Evolutionary conservation across 441 rosid genomes (phyloP), one percentile per base, ranked within the genome.

Genomic region (Erodium texanum): DNA sequence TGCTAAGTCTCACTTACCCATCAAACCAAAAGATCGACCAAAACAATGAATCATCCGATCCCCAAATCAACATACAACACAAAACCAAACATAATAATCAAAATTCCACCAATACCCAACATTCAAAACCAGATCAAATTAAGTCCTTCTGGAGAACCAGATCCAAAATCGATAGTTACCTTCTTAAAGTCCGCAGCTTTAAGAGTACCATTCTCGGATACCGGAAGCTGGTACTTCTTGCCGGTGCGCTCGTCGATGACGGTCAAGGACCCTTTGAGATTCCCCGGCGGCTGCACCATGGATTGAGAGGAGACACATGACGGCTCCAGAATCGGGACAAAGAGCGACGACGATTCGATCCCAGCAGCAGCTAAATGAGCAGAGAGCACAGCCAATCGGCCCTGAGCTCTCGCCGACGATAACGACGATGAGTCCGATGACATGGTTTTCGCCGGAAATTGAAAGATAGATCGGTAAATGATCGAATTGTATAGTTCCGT

Each of bases 181-280:
- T 86, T 88, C 78, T 89, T 94, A 15, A 94, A 77, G 79, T 94
- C 96, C 67, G 88, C 68, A 67, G 99, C 82, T 78, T 79, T 92
- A 34, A 88, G 74, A 66, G 97, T 83, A 72, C 93, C 98, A 43
- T 88, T 71, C 16, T 77, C 71, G 27, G 97, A 79, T n/a, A 89
- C 85, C 18, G 76, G 82, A 34, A 92, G 65, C 72, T 78, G 85
- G 76, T 92, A 86, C 62, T 72, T 86, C 73, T 86, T 84, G 0
- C 91, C 93, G 5, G 94, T 87, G 54, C 94, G 80, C 27, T 94
- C 97, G 72, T 94, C 97, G 22, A 89, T 73, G 72, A 94, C 73
- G 64, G 84, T 80, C 75, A 94, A 77, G 3, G 73, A 63, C 23
- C 96, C 94, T 36, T 74, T 82, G 32, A 88, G 85, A 41, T 84